These are phyloP conservation scores for Leptodermis oblonga DNA, from an alignment of 257 asterid genomes.

Conservation along the genomic window DNA sequence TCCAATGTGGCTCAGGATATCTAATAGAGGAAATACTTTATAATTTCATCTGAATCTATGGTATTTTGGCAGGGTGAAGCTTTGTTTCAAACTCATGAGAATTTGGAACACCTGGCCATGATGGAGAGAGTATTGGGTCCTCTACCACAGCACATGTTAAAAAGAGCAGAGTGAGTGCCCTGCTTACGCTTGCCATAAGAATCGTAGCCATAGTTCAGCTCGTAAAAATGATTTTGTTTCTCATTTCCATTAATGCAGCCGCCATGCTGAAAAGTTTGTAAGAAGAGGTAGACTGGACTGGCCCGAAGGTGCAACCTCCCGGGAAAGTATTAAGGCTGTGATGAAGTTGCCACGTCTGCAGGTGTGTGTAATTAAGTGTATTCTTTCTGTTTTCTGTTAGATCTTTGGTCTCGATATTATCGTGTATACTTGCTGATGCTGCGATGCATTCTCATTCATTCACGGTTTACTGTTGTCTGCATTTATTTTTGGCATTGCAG, in stretches of 20 bases:
- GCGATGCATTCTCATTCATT: not conserved
- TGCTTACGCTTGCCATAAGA: conserved; percentile 3
- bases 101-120: conserved; percentile 53
- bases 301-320: conserved; percentile 55
- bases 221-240: not conserved
- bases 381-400: not conserved
- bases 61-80: conserved; percentile 45
- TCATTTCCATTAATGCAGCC: conserved; percentile 25
- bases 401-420: not conserved
- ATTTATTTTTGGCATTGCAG: conserved; percentile 19
- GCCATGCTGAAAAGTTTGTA: conserved; percentile 47
- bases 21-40: conserved; percentile 2
- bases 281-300: conserved; percentile 48
- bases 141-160: conserved; percentile 38
- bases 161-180: conserved; percentile 42
- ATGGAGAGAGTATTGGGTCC: conserved; percentile 56
- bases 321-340: conserved; percentile 48
- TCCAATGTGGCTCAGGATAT: conserved; percentile 6
- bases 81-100: conserved; percentile 51
- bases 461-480: not conserved
- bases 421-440: not conserved
- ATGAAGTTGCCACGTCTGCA: conserved; percentile 47
- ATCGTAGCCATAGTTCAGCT: not conserved
- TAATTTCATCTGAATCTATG: conserved; percentile 10
- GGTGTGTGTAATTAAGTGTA: conserved; percentile 15